Percentiles rank a stretch among this genome's conserved stretches.
Conservation (phyloP, 2,329 filamentous ascomycete genomes). For the Ascochyta fabae region DNA sequence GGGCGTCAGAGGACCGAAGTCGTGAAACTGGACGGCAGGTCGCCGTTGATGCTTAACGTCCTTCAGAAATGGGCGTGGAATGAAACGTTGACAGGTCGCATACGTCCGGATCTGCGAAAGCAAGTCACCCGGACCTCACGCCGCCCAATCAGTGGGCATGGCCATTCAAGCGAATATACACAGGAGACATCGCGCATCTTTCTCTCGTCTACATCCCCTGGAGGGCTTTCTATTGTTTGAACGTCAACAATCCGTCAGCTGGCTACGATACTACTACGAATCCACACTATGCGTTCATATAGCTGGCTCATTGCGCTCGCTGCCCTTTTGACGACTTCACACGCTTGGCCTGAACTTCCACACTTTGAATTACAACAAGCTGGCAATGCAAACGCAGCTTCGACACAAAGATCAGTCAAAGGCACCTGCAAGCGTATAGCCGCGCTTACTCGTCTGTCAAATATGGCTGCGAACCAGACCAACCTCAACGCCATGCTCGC, state of each 20-base stretch:
- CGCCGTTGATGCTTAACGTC: neutral
- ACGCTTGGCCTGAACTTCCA: constrained; percentile 5
- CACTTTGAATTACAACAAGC: constrained; percentile 13
- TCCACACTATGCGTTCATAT: neutral
- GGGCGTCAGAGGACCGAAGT: constrained; percentile 9
- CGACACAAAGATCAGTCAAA: neutral
- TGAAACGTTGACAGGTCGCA: constrained; percentile 23
- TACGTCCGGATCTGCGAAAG: neutral
- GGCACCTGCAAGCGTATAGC: constrained; percentile 30
- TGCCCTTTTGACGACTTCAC: neutral
- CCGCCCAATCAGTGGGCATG: neutral
- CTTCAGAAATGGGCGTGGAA: neutral
- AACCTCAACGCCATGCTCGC: constrained; percentile 27
- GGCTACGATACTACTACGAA: no score
- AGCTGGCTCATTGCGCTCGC: constrained; percentile 1
- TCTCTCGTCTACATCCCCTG: neutral
- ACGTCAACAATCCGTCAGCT: neutral
- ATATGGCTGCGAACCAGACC: constrained; percentile 36
- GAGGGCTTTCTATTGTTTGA: neutral
- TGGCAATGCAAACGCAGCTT: neutral
- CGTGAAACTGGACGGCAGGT: constrained; percentile 16
- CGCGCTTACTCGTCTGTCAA: constrained; percentile 29
- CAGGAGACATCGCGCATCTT: neutral
- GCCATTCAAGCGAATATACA: neutral
- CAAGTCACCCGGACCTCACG: neutral